Conservation (phyloP, 192 early-diverging fungal genomes). For the Chytriomyces confervae region DNA sequence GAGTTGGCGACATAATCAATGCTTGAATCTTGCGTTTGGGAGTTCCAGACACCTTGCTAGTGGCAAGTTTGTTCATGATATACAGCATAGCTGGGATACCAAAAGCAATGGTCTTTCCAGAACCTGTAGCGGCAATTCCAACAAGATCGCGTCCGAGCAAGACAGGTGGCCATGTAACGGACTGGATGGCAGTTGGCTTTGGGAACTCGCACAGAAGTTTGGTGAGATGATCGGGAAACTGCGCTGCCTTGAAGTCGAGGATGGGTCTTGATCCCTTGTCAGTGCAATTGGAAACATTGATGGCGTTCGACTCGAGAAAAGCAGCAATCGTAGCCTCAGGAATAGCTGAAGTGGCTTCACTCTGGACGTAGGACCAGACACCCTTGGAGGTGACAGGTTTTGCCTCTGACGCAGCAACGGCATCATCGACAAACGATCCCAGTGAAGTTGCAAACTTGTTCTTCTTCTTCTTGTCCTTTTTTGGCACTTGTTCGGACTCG, state of each 20-base stretch:
- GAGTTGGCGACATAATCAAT: slow-evolving; percentile 71
- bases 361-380: slow-evolving; percentile 11
- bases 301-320: slow-evolving; percentile 48
- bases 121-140: slow-evolving; percentile 75
- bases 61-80: slow-evolving; percentile 51
- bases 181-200: slow-evolving; percentile 93
- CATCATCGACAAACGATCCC: neutral
- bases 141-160: slow-evolving; percentile 82
- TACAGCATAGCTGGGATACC: slow-evolving; percentile 88
- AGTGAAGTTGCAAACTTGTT: slow-evolving; percentile 14
- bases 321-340: slow-evolving; percentile 35
- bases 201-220: slow-evolving; percentile 71
- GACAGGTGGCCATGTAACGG: slow-evolving; percentile 89
- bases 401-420: neutral
- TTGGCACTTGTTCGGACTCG: slow-evolving; percentile 34
- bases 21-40: slow-evolving; percentile 46
- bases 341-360: neutral
- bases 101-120: slow-evolving; percentile 45
- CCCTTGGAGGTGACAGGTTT: neutral
- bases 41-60: slow-evolving; percentile 2
- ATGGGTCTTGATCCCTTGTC: slow-evolving; percentile 57
- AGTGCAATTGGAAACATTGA: slow-evolving; percentile 42
- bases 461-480: slow-evolving; percentile 61
- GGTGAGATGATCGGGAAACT: slow-evolving; percentile 71
- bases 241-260: slow-evolving; percentile 76